Conservation (phyloP, 768 basidiomycete genomes). For the Tricholoma hemisulphureum region DNA sequence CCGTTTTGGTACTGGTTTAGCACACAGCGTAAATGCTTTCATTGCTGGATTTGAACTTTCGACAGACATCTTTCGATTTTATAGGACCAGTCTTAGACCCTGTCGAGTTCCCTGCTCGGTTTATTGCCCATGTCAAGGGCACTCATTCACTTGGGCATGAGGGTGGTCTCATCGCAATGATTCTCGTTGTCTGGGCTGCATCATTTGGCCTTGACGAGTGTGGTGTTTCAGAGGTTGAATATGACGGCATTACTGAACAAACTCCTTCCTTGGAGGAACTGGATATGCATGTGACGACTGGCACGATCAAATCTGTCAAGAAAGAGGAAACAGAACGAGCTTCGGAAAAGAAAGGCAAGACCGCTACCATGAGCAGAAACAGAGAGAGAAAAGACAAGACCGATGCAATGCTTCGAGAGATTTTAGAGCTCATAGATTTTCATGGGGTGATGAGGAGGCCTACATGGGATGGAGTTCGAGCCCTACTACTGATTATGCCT, state of each 20-base stretch:
- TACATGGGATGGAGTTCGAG: slow-evolving; percentile 83
- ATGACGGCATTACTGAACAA: slow-evolving; percentile 15
- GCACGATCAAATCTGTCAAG: slow-evolving; percentile 4
- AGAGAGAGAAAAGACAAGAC: slow-evolving; percentile 52
- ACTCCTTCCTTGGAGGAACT: slow-evolving; percentile 4
- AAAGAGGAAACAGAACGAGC: background rate
- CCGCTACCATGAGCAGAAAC: slow-evolving; percentile 30
- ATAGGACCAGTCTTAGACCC: slow-evolving; percentile 86
- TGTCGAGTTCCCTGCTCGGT: slow-evolving; percentile 74
- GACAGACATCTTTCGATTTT: background rate
- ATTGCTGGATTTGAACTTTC: background rate
- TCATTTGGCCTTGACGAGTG: slow-evolving; percentile 85
- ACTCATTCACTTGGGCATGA: slow-evolving; percentile 63
- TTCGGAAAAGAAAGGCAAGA: slow-evolving; percentile 21
- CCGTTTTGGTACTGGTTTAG: slow-evolving; percentile 84
- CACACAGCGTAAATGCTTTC: slow-evolving; percentile 63
- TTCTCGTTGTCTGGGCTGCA: slow-evolving; percentile 85
- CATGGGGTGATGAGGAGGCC: slow-evolving; percentile 78
- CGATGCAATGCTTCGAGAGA: slow-evolving; percentile 70
- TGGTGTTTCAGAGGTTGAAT: slow-evolving; percentile 52
- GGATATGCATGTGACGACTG: slow-evolving; percentile 17
- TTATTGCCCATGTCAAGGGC: slow-evolving; percentile 62
- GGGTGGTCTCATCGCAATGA: slow-evolving; percentile 73
- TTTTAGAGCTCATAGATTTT: slow-evolving; percentile 78
- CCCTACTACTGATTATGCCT: slow-evolving; percentile 75